A percentile compares a stretch with the other conserved stretches of the same genome.
Conservation (phyloP, 2,329 filamentous ascomycete species). For the Rutstroemia sp. region DNA sequence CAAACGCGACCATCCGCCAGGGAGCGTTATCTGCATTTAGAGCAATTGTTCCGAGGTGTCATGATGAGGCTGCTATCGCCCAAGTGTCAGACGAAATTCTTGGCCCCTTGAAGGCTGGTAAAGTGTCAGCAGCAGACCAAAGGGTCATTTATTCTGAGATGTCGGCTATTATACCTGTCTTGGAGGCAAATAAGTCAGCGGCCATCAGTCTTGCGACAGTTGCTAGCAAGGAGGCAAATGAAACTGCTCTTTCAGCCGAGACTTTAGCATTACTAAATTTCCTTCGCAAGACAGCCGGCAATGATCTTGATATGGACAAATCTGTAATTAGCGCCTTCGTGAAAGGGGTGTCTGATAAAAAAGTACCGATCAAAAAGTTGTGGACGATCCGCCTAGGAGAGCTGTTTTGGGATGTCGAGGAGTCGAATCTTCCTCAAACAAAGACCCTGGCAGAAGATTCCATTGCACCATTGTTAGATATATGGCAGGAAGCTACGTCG, state of each 20-base stretch:
- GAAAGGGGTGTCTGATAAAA: slow-evolving; percentile 84
- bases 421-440: slow-evolving; percentile 39
- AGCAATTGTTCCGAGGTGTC: slow-evolving; percentile 55
- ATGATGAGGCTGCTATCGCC: slow-evolving; percentile 49
- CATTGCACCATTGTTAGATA: slow-evolving; percentile 52
- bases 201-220: slow-evolving; percentile 58
- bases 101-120: slow-evolving; percentile 71
- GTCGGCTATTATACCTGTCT: slow-evolving; percentile 57
- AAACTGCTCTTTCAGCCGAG: slow-evolving; percentile 70
- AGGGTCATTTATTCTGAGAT: slow-evolving; percentile 77
- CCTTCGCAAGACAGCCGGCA: slow-evolving; percentile 53
- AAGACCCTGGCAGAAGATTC: slow-evolving; percentile 47
- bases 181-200: slow-evolving; percentile 54
- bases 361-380: slow-evolving; percentile 63
- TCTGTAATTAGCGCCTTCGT: slow-evolving; percentile 60
- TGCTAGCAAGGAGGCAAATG: slow-evolving; percentile 81
- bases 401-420: slow-evolving; percentile 52
- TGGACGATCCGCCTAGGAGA: slow-evolving; percentile 75
- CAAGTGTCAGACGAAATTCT: slow-evolving; percentile 73
- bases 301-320: slow-evolving; percentile 55
- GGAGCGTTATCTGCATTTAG: slow-evolving; percentile 71
- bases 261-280: slow-evolving; percentile 63
- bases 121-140: slow-evolving; percentile 79
- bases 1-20: slow-evolving; percentile 67
- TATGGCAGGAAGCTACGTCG: slow-evolving; percentile 68